phyloP scores from a whole-genome alignment of 352 stramenopile genomes.

The Detonula confervacea region DNA sequence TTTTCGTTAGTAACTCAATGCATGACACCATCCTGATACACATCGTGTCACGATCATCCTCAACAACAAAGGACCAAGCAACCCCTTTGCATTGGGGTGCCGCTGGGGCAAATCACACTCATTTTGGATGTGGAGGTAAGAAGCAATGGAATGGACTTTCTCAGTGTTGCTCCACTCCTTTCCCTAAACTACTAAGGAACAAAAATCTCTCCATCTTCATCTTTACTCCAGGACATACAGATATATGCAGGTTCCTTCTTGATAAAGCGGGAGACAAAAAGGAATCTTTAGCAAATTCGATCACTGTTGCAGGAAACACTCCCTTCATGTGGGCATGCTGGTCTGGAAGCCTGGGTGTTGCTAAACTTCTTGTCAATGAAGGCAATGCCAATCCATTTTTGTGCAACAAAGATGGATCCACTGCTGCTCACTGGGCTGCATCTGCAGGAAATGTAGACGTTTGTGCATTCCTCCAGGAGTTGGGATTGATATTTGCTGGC shows the following conservation, averaged over 20 bases:
- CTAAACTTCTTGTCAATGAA: conserved; percentile 68
- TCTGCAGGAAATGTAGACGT: conserved; percentile 63
- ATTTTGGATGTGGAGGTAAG: conserved; percentile 66
- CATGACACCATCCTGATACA: no score
- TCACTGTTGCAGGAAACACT: conserved; percentile 72
- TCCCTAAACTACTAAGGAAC: no score
- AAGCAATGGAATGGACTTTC: background rate
- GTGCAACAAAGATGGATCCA: conserved; percentile 73
- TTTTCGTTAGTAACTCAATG: no score
- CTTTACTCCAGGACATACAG: conserved; percentile 47
- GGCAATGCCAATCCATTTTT: conserved; percentile 48
- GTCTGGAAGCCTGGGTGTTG: conserved; percentile 68
- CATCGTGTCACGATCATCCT: no score
- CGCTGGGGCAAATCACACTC: conserved; percentile 58
- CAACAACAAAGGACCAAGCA: conserved; percentile 54
- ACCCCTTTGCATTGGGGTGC: conserved; percentile 75
- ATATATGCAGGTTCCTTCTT: conserved; percentile 64
- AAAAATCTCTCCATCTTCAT: no score
- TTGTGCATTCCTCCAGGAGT: conserved; percentile 65
- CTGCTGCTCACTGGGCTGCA: conserved; percentile 69
- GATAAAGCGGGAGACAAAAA: conserved; percentile 33
- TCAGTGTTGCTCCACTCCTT: background rate
- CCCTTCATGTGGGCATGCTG: conserved; percentile 79
- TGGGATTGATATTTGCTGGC: conserved; percentile 61
- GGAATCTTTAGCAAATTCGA: conserved; percentile 58